A percentile compares a stretch with the other conserved stretches of the same genome.
phyloP scores from a whole-genome alignment of 257 asterid genomes.

The Jacaranda mimosifolia region DNA sequence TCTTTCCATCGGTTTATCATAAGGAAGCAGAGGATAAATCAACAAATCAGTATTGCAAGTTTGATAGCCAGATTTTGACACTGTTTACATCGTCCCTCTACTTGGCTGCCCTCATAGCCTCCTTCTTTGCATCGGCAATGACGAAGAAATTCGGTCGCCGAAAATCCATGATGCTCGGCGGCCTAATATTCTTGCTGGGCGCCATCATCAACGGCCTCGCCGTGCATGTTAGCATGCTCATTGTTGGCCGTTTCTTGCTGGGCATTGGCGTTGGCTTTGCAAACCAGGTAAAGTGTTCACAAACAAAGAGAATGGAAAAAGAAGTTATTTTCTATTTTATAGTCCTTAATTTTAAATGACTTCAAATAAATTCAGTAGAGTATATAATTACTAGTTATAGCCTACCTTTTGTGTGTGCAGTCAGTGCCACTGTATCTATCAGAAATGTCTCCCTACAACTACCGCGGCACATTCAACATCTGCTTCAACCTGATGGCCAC shows the following conservation, averaged over 20 bases:
- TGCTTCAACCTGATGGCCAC: slow-evolving; percentile 8
- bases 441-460: slow-evolving; percentile 22
- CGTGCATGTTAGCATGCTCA: neutral
- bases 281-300: neutral
- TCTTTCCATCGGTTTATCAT: slow-evolving; percentile 44
- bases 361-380: no score
- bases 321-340: no score
- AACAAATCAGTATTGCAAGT: slow-evolving; percentile 53
- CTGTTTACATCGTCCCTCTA: slow-evolving; percentile 61
- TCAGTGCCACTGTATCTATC: slow-evolving; percentile 20
- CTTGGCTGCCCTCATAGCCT: slow-evolving; percentile 55
- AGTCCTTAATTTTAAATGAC: no score
- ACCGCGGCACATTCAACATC: slow-evolving; percentile 10
- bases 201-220: neutral
- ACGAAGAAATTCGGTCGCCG: slow-evolving; percentile 54
- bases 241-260: neutral
- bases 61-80: slow-evolving; percentile 48
- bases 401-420: neutral
- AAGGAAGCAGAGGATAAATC: slow-evolving; percentile 40
- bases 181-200: slow-evolving; percentile 5
- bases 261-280: slow-evolving; percentile 1
- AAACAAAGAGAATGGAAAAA: no score
- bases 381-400: no score
- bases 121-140: slow-evolving; percentile 51
- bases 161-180: slow-evolving; percentile 55